A percentile compares a stretch with the other conserved stretches of the same genome.
phyloP scores from a whole-genome alignment of 306 rosid species.

The barrel medic (Medicago truncatula) region MtrunA17r5.0-ANR NC_053049.1:47763501-47764000 shows the following conservation, averaged over 20 bases:
- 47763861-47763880: slow-evolving; percentile 26
- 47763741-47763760: no score
- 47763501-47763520: no score
- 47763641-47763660: no score
- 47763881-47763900: slow-evolving; percentile 35
- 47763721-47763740: no score
- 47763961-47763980: neutral
- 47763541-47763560: no score
- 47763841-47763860: slow-evolving; percentile 91
- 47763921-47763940: no score
- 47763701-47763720: no score
- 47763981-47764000: neutral
- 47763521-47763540: no score
- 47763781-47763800: slow-evolving; percentile 47
- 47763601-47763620: no score
- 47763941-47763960: neutral
- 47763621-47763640: no score
- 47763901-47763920: neutral
- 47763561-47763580: neutral
- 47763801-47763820: slow-evolving; percentile 94
- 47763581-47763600: neutral
- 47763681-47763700: no score
- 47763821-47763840: slow-evolving; percentile 89
- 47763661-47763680: no score
- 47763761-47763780: neutral